A percentile compares a stretch with the other conserved stretches of the same genome.
phyloP scores from a whole-genome alignment of 1,284 basidiomycete species.

The Rhodotorula sp. region DNA sequence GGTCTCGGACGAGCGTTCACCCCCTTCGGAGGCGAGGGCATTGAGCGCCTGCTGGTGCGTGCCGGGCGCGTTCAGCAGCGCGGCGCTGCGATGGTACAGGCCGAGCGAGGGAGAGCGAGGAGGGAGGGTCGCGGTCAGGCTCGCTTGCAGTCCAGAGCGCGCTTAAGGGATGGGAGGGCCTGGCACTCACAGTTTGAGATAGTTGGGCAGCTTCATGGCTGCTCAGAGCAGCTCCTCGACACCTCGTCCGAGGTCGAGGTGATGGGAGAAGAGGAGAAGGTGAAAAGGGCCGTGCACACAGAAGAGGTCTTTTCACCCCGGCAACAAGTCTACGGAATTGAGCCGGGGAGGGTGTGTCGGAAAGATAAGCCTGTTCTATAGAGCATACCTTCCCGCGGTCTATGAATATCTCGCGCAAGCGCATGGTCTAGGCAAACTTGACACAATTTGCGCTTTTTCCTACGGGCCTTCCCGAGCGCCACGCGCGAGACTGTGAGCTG shows the following conservation, averaged over 20 bases:
- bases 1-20: background rate
- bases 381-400: too few relatives aligned
- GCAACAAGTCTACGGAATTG: too few relatives aligned
- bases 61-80: conserved; percentile 5
- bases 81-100: conserved; percentile 1
- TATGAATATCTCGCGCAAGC: too few relatives aligned
- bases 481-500: too few relatives aligned
- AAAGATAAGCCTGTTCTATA: too few relatives aligned
- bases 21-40: background rate
- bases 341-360: too few relatives aligned
- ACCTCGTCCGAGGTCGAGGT: background rate
- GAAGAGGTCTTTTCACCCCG: too few relatives aligned
- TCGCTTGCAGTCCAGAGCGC: too few relatives aligned
- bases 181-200: conserved; percentile 15
- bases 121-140: background rate
- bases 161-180: background rate
- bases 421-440: too few relatives aligned
- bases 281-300: background rate
- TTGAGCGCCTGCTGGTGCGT: background rate
- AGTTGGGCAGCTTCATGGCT: background rate
- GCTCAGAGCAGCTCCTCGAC: too few relatives aligned
- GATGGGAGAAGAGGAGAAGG: background rate
- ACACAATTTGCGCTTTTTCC: too few relatives aligned
- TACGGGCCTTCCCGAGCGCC: too few relatives aligned
- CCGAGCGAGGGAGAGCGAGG: background rate